Evolutionary conservation across 495 filamentous ascomycete species (phyloP), one percentile per base, ranked within the genome.

Genomic region (Neohortaea acidophila): DNA sequence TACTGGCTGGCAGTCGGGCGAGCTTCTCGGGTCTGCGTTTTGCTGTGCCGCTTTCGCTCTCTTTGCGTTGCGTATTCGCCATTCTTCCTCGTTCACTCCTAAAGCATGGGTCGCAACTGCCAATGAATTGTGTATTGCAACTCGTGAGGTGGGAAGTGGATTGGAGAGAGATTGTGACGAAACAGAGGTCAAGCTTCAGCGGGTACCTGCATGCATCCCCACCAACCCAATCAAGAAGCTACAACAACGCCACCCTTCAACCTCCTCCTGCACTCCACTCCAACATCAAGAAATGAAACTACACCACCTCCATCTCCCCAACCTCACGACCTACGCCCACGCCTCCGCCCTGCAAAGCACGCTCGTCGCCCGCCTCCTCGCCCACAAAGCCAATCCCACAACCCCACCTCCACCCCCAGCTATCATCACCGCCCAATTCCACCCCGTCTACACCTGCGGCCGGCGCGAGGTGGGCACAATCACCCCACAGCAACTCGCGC

Each of bases 371-470:
- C 47, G 51, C 10, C 54, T 70, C 31, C 64, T 73, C 18, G 42
- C 56, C 18, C 58, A 61, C 56, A 73, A 73, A 60, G 46, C 53
- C 50, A 48, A 45, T 36, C 36, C 45, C 24, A 15, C 26, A 45
- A 47, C 37, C 48, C 52, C 52, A 12, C 42, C 33, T 32, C 83
- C 72, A 4, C 57, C 63, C 19, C 72, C 89, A 20, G 76, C 73
- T 29, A 62, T 94, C 40, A 64, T 96, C 38, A 86, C 84, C 44
- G 86, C 89, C 63, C 73, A 79, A 38, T 84, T 85, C 27, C 59
- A 73, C 44, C 82, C 84, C 6, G 81, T 85, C 40, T 97, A 86
- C 61, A 96, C 89, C 21, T 77, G 79, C 48, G 89, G 89, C 42
- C 78, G 89, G 6, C 79, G 89, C 32, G 84, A 93, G 56, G 62